A percentile compares a stretch with the other conserved stretches of the same genome.
Evolutionary conservation across 176 grass and related monocot species (phyloP).

Genomic region (Urochloa ruziziensis): DNA sequence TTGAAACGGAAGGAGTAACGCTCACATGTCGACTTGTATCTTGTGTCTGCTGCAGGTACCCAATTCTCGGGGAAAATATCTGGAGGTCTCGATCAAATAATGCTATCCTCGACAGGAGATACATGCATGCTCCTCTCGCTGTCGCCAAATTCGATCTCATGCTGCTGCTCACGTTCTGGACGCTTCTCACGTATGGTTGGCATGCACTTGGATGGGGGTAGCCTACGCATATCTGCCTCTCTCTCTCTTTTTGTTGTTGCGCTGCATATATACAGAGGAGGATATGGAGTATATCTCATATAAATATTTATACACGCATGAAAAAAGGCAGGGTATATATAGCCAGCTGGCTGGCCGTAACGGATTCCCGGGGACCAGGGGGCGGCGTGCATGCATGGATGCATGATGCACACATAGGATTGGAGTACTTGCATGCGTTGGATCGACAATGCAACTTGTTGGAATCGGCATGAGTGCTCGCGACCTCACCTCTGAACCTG

Average conservation of each 20-base stretch:
- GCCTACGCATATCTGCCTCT: background rate
- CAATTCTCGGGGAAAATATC: background rate
- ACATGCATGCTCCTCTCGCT: background rate
- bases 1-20: too few relatives aligned
- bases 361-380: slow-evolving; percentile 33
- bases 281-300: too few relatives aligned
- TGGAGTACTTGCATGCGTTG: background rate
- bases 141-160: slow-evolving; percentile 4
- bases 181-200: background rate
- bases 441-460: background rate
- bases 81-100: background rate
- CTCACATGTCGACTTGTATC: slow-evolving; percentile 1
- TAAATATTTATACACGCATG: background rate
- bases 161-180: background rate
- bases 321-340: background rate
- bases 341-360: slow-evolving; percentile 25
- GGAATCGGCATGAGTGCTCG: background rate
- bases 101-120: background rate
- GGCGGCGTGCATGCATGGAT: background rate
- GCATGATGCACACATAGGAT: too few relatives aligned
- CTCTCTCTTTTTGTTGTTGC: too few relatives aligned
- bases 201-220: too few relatives aligned
- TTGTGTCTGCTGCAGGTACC: background rate
- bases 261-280: too few relatives aligned
- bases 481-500: background rate